Evolutionary conservation across 2,329 filamentous ascomycete species (phyloP).

Genomic region (Aciculosporium take): DNA sequence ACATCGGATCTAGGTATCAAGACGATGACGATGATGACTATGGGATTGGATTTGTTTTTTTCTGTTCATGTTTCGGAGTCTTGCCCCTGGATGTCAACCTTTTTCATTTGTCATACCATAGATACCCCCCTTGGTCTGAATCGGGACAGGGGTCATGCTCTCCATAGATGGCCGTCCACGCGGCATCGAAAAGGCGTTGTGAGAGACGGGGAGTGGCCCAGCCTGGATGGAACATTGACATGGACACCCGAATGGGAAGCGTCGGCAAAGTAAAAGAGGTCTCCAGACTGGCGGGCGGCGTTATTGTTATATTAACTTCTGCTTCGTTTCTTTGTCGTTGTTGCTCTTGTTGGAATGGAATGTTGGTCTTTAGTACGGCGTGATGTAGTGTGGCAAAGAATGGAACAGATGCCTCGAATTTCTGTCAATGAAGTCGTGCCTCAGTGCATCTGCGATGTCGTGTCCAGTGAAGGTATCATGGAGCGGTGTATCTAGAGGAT

Average conservation of each 20-base stretch:
- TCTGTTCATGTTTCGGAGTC: not conserved
- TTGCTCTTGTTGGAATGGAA: not conserved
- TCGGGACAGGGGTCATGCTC: slow-evolving; percentile 1
- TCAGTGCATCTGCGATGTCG: too few relatives aligned
- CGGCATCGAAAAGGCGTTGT: slow-evolving; percentile 3
- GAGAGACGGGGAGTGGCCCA: slow-evolving; percentile 2
- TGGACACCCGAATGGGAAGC: not conserved
- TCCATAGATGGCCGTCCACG: slow-evolving; percentile 2
- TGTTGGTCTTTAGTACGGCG: not conserved
- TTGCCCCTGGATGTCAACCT: too few relatives aligned
- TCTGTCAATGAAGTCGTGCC: too few relatives aligned
- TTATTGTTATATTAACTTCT: too few relatives aligned
- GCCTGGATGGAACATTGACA: slow-evolving; percentile 3
- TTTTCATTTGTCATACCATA: slow-evolving; percentile 4
- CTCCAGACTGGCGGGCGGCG: slow-evolving; percentile 3
- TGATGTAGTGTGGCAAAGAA: not conserved
- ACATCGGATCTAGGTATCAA: not conserved
- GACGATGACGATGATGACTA: not conserved
- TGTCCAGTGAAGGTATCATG: too few relatives aligned
- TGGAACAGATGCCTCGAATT: too few relatives aligned
- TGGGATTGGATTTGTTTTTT: not conserved
- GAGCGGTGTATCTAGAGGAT: too few relatives aligned
- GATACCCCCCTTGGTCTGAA: slow-evolving; percentile 4
- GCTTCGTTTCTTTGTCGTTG: too few relatives aligned
- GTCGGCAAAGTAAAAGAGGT: slow-evolving; percentile 1